Conservation (phyloP, 164 flowering plant genomes). For the Vitis rupestris region DNA sequence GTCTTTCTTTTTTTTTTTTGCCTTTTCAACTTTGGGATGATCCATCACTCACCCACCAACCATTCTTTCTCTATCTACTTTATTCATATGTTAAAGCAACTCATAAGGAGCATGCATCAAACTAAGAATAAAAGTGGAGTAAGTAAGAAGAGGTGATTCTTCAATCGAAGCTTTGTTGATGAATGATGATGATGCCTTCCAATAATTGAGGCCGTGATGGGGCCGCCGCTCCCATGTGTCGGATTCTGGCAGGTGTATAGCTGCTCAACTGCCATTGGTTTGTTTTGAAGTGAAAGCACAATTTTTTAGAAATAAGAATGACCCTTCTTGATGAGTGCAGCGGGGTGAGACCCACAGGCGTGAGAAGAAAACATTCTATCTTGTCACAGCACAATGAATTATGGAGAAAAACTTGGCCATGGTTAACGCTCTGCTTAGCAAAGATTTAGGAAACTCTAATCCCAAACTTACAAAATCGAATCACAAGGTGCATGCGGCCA, state of each 20-base stretch:
- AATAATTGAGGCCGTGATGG: conserved; percentile 16
- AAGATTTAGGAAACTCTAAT: too few species aligned
- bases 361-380: too few species aligned
- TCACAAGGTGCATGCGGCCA: too few species aligned
- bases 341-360: too few species aligned
- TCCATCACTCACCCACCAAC: neutral
- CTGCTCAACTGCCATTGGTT: neutral
- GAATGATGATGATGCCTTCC: neutral
- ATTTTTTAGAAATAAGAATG: neutral
- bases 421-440: too few species aligned
- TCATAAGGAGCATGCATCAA: neutral
- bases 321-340: too few species aligned
- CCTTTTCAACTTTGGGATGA: neutral
- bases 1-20: too few species aligned
- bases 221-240: neutral
- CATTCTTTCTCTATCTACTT: neutral
- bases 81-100: neutral
- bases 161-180: conserved; percentile 11
- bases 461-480: too few species aligned
- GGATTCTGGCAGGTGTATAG: neutral
- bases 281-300: conserved; percentile 1
- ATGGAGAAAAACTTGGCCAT: too few species aligned
- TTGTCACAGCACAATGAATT: too few species aligned
- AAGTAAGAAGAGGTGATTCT: conserved; percentile 10
- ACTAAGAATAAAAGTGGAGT: neutral